Base-by-base conservation (phyloP, 2,329 filamentous ascomycete species). In the Huntiella moniliformis region DNA sequence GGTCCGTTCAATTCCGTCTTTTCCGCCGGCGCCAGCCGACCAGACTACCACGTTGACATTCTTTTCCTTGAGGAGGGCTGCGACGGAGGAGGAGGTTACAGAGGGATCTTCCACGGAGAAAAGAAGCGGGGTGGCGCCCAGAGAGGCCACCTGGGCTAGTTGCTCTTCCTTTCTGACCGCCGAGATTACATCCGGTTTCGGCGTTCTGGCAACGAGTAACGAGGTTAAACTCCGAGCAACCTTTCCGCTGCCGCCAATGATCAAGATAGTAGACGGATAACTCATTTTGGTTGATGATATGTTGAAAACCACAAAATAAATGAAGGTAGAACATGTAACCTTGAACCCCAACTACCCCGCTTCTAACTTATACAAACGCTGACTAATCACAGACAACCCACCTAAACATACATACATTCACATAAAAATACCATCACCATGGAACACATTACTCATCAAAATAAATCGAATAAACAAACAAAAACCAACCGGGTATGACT, bases 101-200 rank as follows among this genome's bases (percentile, higher is more conserved):
- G 55, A 57, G 18, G 58, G 54, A 34, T 57, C 54, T 52, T 67
- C 63, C 43, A 67, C 58, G 50, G 58, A 61, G 49, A 66, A 62
- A 10, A 67, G 52, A 46, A 67, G 60, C 32, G 65, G 63, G 8
- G 56, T 57, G 34, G 60, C 63, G 45, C 64, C 65, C 22, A 67
- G 57, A 31, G 55, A 53, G 41, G 58, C 48, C 43, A 67, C 57
- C n/a, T 55, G 54, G 34, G 56, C 38, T 22, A 51, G 47, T 51
- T 66, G 63, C 10, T 56, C 55, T 10, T 52, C 45, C 45, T 53
- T 54, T 36, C 56, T 56, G 52, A 57, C 57, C 46, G 58, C 49
- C 48, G 52, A 54, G 51, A 56, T 50, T 33, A 58, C 52, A 38
- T 50, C 53, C 46, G 52, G 47, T 13, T 43, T 18, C 28, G 50